These are phyloP conservation scores for Colletotrichum sp. DNA, from an alignment of 2,329 filamentous ascomycete genomes.

Conservation along the genomic window DNA sequence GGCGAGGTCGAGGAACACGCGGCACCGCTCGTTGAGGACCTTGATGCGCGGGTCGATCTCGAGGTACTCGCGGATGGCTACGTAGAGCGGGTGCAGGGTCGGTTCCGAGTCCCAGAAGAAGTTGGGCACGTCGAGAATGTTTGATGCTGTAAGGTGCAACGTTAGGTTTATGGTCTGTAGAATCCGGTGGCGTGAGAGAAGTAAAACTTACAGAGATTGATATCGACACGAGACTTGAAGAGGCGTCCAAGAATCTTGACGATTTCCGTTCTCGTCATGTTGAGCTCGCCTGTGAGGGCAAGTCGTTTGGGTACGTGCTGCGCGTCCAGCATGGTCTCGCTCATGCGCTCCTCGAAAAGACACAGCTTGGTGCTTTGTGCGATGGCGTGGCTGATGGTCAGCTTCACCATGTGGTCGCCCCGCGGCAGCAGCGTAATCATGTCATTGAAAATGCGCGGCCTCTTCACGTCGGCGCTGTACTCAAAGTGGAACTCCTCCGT, in stretches of 20 bases:
- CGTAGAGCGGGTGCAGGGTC: conserved; percentile 91
- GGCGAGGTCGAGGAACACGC: conserved; percentile 94
- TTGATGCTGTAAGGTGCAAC: conserved; percentile 68
- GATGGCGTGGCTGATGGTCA: conserved; percentile 96
- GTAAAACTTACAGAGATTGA: conserved; percentile 84
- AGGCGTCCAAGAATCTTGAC: conserved; percentile 88
- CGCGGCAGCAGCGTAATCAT: conserved; percentile 97
- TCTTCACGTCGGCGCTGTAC: conserved; percentile 84
- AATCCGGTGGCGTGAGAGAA: neutral
- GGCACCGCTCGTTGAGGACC: conserved; percentile 95
- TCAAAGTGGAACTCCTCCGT: conserved; percentile 99
- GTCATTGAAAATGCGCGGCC: conserved; percentile 95
- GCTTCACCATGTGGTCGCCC: conserved; percentile 96
- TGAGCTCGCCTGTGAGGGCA: conserved; percentile 86
- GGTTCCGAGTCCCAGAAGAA: conserved; percentile 99
- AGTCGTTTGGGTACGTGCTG: conserved; percentile 90
- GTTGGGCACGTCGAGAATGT: conserved; percentile 93
- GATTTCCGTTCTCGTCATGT: conserved; percentile 91
- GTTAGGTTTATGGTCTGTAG: neutral
- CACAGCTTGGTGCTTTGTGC: conserved; percentile 96
- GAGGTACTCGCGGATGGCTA: conserved; percentile 93
- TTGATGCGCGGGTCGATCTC: conserved; percentile 97
- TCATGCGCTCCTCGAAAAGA: conserved; percentile 96
- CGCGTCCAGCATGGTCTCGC: conserved; percentile 88
- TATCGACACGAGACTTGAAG: conserved; percentile 94